These are phyloP conservation scores for Pneumocystis oryctolagi DNA, from an alignment of 1,139 yeast species.

Conservation along the genomic window DNA sequence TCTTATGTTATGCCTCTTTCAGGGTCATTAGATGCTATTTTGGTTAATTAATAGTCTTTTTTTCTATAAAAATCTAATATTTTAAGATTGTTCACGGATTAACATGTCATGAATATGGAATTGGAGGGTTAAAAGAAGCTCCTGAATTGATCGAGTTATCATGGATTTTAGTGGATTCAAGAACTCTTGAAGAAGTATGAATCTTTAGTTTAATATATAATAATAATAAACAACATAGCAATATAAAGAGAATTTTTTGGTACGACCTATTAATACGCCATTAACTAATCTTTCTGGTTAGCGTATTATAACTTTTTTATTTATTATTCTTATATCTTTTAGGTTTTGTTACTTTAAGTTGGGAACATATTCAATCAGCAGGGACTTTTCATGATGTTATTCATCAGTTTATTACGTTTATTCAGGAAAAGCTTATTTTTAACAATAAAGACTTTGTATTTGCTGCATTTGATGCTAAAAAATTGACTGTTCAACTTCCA, in stretches of 20 bases:
- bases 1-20: not conserved
- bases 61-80: constrained; percentile 24
- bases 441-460: constrained; percentile 45
- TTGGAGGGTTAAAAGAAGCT: constrained; percentile 45
- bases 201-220: not conserved
- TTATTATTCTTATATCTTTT: constrained; percentile 18
- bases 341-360: constrained; percentile 37
- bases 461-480: constrained; percentile 53
- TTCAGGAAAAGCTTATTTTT: constrained; percentile 32
- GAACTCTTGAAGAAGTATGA: constrained; percentile 20
- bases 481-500: constrained; percentile 59
- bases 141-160: constrained; percentile 54
- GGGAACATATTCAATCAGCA: constrained; percentile 46
- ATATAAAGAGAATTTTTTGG: constrained; percentile 32
- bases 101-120: constrained; percentile 44
- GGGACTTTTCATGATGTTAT: constrained; percentile 47
- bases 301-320: constrained; percentile 5
- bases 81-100: not conserved
- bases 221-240: constrained; percentile 15
- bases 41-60: constrained; percentile 38
- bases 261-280: constrained; percentile 55
- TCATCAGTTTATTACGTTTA: constrained; percentile 34
- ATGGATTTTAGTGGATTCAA: constrained; percentile 40
- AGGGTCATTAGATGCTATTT: constrained; percentile 17
- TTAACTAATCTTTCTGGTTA: constrained; percentile 44